Base-by-base conservation (phyloP, 768 basidiomycete species). In the Sporobolomyces phaffii region DNA sequence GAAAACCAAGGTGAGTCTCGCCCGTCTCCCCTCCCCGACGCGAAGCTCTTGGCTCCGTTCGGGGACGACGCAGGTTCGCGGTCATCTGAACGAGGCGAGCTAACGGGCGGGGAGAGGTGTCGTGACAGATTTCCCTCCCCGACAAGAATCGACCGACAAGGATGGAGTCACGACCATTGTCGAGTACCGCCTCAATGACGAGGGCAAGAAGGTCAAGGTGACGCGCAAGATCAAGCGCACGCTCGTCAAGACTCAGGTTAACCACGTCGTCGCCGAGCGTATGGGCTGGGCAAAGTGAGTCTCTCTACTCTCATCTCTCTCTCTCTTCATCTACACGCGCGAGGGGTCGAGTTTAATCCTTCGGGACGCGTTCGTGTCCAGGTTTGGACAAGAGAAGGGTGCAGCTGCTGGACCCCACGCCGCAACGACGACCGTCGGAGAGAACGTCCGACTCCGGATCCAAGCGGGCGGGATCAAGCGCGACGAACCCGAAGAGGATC, bases 151-250 rank as follows among this genome's bases (percentile, higher is more conserved):
- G 74, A 87, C 82, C 64, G 81, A 87, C 48, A 89, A 91, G 72
- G 87, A 89, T 67, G 94, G 94, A 2, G 82, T 97, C 72, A 83
- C 89, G 24, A 87, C 87, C n/a, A 87, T 85, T 0, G 81, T 89
- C 50, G 90, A 91, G 75, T 91, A 88, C 78, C 81, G 81, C 31
- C 77, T 88, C 58, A 92, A 97, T 73, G 94, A 98, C 38, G 87
- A 93, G 33, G 94, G 91, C 10, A 91, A 92, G 80, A 91, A 89
- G 77, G 85, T 98, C 77, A 99, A 98, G 82, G 92, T 89, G 70
- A 96, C 89, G 22, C 85, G 90, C 66, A 86, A 85, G 73, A 91
- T 87, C 76, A 88, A 87, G 78, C 85, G 92, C 33, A 87, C 86
- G 1, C 82, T 96, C 18, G 89, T 92, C 76, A 93, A 91, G 77